Conservation (phyloP, 225 moss, liverwort and hornwort species). For the Antitrichia curtipendula region DNA sequence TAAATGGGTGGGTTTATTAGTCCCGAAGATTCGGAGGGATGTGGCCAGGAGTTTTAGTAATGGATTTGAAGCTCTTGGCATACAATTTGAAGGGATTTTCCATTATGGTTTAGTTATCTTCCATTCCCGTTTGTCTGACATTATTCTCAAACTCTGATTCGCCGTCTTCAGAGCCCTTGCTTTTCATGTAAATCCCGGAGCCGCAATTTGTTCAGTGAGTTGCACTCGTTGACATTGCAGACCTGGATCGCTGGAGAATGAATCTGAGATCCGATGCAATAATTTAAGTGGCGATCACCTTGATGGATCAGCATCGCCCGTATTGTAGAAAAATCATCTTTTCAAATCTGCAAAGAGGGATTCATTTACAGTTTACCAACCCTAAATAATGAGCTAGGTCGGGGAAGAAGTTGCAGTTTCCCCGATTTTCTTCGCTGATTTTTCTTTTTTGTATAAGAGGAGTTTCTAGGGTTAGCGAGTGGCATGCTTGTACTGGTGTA, state of each 20-base stretch:
- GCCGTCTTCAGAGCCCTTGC: background rate
- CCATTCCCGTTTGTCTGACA: background rate
- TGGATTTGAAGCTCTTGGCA: slow-evolving; percentile 1
- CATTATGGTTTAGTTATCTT: background rate
- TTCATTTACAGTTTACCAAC: background rate
- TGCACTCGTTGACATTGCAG: background rate
- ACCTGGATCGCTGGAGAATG: background rate
- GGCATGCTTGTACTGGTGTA: background rate
- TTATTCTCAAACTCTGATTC: background rate
- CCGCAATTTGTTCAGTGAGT: background rate
- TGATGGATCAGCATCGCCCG: background rate
- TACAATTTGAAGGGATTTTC: background rate
- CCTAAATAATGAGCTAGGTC: background rate
- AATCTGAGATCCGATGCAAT: background rate
- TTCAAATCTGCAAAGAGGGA: background rate
- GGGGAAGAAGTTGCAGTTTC: background rate
- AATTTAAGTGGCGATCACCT: background rate
- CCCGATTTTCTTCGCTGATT: background rate
- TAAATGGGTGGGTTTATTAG: background rate
- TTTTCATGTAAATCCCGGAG: background rate
- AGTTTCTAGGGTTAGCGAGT: background rate
- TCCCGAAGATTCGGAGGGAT: slow-evolving; percentile 10
- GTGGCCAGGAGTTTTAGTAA: background rate
- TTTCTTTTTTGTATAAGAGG: background rate
- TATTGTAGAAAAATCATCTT: background rate